A percentile compares a stretch with the other conserved stretches of the same genome.
Conservation (phyloP, 2,329 filamentous ascomycete genomes). For the Xylariaceae sp. region DNA sequence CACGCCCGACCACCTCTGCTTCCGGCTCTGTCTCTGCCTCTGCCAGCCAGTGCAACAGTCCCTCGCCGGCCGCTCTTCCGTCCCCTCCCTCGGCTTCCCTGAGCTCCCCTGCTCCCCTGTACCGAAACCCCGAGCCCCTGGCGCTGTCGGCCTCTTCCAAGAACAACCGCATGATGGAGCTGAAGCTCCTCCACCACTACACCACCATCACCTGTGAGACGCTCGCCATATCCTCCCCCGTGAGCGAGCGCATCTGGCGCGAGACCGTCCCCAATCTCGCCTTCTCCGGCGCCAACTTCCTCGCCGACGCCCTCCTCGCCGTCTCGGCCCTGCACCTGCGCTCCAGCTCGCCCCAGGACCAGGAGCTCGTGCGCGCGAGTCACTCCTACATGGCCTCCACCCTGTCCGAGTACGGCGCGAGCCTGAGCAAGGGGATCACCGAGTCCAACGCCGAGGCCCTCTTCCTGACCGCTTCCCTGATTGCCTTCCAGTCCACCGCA, state of each 20-base stretch:
- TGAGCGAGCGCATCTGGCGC: constrained; percentile 51
- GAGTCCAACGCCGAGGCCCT: constrained; percentile 54
- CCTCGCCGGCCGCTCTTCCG: constrained; percentile 18
- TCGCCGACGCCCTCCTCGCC: constrained; percentile 57
- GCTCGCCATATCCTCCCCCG: constrained; percentile 44
- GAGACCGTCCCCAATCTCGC: constrained; percentile 53
- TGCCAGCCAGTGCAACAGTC: constrained; percentile 20
- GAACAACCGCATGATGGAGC: constrained; percentile 45
- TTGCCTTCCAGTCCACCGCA: constrained; percentile 60
- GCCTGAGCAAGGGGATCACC: constrained; percentile 49
- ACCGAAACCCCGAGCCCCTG: constrained; percentile 26
- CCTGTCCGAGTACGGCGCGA: constrained; percentile 50
- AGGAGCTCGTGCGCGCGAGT: constrained; percentile 51
- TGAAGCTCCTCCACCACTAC: constrained; percentile 58
- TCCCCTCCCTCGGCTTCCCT: constrained; percentile 16
- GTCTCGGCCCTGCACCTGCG: constrained; percentile 57
- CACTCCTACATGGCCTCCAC: constrained; percentile 60
- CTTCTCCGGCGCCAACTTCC: constrained; percentile 49
- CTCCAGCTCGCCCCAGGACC: constrained; percentile 48
- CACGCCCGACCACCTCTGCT: constrained; percentile 21
- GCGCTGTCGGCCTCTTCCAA: constrained; percentile 29
- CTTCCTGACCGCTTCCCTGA: constrained; percentile 54
- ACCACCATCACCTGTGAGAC: constrained; percentile 54
- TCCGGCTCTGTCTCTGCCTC: no score
- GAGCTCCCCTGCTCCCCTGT: constrained; percentile 27